Base-by-base conservation (phyloP, 331 rosid species). In the Cydonia oblonga region DNA sequence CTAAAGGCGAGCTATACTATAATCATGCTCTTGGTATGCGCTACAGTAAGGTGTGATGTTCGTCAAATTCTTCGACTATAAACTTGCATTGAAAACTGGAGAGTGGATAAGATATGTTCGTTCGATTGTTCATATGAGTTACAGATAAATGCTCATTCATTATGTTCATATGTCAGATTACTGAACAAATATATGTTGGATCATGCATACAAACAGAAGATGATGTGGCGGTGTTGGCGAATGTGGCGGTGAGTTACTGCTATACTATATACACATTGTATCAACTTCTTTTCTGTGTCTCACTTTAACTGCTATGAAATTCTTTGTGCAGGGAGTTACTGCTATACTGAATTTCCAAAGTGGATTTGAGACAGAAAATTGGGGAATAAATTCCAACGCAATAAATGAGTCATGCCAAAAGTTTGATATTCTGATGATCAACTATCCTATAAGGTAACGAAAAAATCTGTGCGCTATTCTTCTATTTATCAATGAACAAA, bases 161-260 rank as follows among this genome's bases (percentile, higher is more conserved):
- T 77, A 28, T 69, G 71, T 68, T 62, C 69, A 46, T 63, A 70
- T 76, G 64, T 76, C 81, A 93, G 98, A 85, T 93, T 72, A 87
- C 97, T 0, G 98, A 93, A 86, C 98, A 93, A 81, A 84, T 93
- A 66, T 82, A 84, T 76, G 96, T 89, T 64, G 98, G 98, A 72
- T 90, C 98, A 58, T 93, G 97, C 76, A 89, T 93, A 81, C 98
- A 93, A 81, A 84, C 87, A 53, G 96, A 84, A 80, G 87, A 81
- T 53, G 96, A 93, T 64, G 92, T 89, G 69, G 89, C 79, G 81
- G 81, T 89, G 70, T 82, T 93, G 86, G 78, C 95, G 71, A 78
- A 85, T 59, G 82, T 69, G 22, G 86, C 77, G 81, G 97, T 93
- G 79, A 76, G 84, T 33, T 33, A 33, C 38, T 70, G 71, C 46